phyloP scores from a whole-genome alignment of 176 grass and related monocot species.

The Aegilops tauschii region DNA sequence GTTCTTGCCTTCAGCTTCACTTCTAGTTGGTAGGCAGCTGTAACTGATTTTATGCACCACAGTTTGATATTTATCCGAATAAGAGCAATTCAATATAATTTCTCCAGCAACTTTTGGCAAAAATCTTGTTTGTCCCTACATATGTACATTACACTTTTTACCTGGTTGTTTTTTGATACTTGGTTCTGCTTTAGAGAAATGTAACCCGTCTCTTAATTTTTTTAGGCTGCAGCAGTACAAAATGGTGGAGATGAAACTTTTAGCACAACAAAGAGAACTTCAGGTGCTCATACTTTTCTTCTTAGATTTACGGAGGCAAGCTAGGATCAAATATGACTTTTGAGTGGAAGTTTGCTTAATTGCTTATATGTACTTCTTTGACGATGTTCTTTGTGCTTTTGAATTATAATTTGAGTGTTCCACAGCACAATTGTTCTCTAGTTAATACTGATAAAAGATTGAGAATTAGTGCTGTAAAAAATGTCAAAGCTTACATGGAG shows the following conservation, averaged over 20 bases:
- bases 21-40: not conserved
- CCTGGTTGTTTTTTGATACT: not conserved
- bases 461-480: not conserved
- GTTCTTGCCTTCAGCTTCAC: not conserved
- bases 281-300: constrained; percentile 50
- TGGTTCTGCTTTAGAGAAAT: not conserved
- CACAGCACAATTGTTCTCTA: not conserved
- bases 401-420: not conserved
- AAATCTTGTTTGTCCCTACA: not conserved
- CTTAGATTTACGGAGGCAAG: not conserved
- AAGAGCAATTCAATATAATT: not conserved
- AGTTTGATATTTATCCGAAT: not conserved
- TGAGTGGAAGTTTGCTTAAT: constrained; percentile 2
- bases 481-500: not conserved
- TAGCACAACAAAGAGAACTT: constrained; percentile 97
- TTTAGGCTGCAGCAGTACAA: constrained; percentile 89
- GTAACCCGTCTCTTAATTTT: constrained; percentile 4
- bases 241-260: constrained; percentile 98
- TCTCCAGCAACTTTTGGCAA: not conserved
- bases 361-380: not conserved
- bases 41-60: not conserved
- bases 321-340: not conserved
- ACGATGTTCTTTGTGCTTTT: not conserved
- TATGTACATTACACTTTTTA: not conserved
- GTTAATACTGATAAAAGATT: not conserved